Percentiles rank a stretch among this genome's conserved stretches.
Evolutionary conservation across 495 filamentous ascomycete species (phyloP).

Genomic region (Podospora tetraspora): DNA sequence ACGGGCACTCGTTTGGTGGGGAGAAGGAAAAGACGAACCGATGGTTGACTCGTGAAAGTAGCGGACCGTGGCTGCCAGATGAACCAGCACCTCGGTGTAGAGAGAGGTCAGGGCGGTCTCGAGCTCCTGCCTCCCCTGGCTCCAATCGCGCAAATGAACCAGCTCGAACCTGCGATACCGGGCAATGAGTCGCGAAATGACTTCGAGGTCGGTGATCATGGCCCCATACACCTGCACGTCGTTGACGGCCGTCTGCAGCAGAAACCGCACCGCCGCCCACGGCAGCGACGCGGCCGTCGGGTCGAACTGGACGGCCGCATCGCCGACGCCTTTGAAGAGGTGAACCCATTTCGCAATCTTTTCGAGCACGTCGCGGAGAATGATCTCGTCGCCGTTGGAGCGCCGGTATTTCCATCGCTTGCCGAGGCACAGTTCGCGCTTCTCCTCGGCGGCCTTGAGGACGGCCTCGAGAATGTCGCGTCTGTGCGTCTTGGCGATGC

Average conservation of each 20-base stretch:
- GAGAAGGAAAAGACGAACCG: not conserved
- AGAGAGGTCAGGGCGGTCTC: not conserved
- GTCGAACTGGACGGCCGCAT: conserved; percentile 1
- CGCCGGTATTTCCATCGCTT: not conserved
- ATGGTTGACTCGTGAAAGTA: not conserved
- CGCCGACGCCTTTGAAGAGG: not conserved
- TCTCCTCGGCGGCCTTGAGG: not conserved
- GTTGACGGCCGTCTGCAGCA: not conserved
- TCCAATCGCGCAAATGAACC: not conserved
- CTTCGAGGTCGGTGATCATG: not conserved
- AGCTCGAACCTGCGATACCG: not conserved
- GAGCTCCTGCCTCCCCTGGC: not conserved
- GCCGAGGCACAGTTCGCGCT: not conserved
- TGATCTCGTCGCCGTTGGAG: not conserved
- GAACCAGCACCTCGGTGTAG: not conserved
- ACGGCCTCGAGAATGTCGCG: not conserved
- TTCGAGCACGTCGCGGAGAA: not conserved
- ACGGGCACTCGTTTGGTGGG: not conserved
- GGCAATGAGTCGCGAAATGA: not conserved
- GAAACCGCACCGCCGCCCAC: not conserved
- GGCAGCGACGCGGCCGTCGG: not conserved
- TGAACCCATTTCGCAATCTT: conserved; percentile 1
- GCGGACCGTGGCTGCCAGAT: not conserved
- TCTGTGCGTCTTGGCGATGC: not conserved
- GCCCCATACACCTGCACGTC: not conserved